Evolutionary conservation across 306 rosid species (phyloP).

Genomic region (Rosa lucieae): DNA sequence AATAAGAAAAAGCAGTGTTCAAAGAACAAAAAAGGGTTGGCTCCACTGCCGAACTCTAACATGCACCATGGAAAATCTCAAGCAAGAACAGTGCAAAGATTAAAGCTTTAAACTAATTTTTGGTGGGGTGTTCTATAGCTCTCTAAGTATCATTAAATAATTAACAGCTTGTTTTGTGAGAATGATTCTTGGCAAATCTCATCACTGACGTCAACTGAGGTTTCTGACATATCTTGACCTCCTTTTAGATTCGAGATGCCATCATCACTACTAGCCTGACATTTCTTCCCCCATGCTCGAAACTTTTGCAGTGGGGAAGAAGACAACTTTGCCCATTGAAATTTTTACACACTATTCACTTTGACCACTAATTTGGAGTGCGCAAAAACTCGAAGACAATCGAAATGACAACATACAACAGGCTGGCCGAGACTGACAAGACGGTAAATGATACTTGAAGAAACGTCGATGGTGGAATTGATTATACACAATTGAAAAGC

Average conservation of each 20-base stretch:
- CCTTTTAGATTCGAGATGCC: conserved; percentile 8
- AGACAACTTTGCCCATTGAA: conserved; percentile 13
- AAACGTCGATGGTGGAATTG: conserved; percentile 17
- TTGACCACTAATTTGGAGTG: not conserved
- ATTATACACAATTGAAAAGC: not conserved
- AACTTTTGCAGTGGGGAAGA: not conserved
- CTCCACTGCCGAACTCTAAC: conserved; percentile 6
- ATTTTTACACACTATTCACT: not conserved
- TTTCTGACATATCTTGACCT: conserved; percentile 10
- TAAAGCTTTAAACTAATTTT: not conserved
- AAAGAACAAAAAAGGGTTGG: not conserved
- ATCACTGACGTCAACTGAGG: conserved; percentile 31
- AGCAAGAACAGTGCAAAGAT: not conserved
- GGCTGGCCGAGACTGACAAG: conserved; percentile 4
- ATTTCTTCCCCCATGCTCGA: not conserved
- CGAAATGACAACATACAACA: not conserved
- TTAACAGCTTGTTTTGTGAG: not conserved
- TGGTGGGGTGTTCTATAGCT: not conserved
- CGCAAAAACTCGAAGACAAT: not conserved
- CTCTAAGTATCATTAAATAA: not conserved
- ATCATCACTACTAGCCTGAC: conserved; percentile 16
- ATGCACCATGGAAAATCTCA: conserved; percentile 21
- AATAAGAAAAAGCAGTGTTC: not conserved
- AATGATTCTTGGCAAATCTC: not conserved
- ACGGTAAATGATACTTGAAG: conserved; percentile 12